phyloP scores from a whole-genome alignment of 768 basidiomycete species.

The Xerocomus potaroensis region DNA sequence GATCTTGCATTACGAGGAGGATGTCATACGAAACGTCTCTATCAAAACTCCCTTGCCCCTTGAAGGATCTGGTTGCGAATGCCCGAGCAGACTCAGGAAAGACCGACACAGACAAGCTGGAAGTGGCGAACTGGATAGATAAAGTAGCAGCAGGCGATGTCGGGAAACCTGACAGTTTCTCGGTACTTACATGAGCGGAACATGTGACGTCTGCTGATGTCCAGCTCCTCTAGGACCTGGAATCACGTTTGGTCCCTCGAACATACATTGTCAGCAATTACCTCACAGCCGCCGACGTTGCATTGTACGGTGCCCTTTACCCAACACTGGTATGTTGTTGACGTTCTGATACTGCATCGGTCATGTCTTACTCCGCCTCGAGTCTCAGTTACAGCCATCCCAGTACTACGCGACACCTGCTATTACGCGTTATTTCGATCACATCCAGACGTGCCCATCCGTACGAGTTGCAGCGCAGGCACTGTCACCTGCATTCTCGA shows the following conservation, averaged over 20 bases:
- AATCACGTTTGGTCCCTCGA: conserved; percentile 63
- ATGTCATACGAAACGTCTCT: conserved; percentile 57
- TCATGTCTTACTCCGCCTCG: conserved; percentile 11
- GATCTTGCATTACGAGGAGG: conserved; percentile 13
- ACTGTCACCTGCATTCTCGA: conserved; percentile 48
- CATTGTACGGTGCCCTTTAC: conserved; percentile 86
- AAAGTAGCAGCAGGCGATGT: conserved; percentile 51
- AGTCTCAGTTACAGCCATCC: conserved; percentile 69
- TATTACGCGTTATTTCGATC: conserved; percentile 91
- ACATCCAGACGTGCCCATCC: conserved; percentile 71
- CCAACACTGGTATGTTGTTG: conserved; percentile 61
- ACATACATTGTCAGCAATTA: conserved; percentile 86
- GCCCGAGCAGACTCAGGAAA: conserved; percentile 42
- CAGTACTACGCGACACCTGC: conserved; percentile 79
- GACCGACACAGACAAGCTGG: conserved; percentile 56
- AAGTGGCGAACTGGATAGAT: conserved; percentile 68
- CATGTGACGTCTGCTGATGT: not conserved
- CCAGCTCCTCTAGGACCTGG: conserved; percentile 52
- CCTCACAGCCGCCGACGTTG: conserved; percentile 86
- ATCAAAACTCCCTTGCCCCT: conserved; percentile 40
- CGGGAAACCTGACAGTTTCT: conserved; percentile 42
- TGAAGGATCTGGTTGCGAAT: conserved; percentile 53
- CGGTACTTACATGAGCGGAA: conserved; percentile 36
- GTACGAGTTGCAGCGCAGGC: conserved; percentile 56
- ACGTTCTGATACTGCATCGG: not conserved